phyloP scores from a whole-genome alignment of 345 rosid genomes.

The Syzygium oleosum region DNA sequence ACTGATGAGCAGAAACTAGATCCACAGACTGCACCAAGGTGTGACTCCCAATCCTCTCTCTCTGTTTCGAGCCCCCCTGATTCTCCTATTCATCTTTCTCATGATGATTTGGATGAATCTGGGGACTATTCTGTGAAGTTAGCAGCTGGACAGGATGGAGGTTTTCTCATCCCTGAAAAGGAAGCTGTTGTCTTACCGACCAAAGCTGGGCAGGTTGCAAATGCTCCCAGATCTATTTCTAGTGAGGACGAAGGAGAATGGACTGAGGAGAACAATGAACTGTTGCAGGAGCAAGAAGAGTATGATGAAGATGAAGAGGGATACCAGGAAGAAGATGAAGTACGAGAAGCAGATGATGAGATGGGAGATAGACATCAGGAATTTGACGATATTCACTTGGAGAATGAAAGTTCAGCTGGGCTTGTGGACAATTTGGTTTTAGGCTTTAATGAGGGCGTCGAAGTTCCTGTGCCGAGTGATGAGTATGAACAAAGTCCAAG shows the following conservation, averaged over 20 bases:
- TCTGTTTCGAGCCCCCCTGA: constrained; percentile 90
- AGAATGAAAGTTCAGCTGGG: constrained; percentile 42
- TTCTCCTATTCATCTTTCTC: constrained; percentile 87
- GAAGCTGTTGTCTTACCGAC: constrained; percentile 25
- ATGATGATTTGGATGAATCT: constrained; percentile 90
- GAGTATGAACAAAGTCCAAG: constrained; percentile 56
- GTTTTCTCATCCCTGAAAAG: constrained; percentile 22
- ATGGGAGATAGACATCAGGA: constrained; percentile 45
- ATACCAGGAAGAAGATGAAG: constrained; percentile 76
- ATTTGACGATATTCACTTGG: constrained; percentile 50
- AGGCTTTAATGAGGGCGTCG: constrained; percentile 87
- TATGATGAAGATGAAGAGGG: constrained; percentile 93
- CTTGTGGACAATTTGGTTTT: constrained; percentile 53
- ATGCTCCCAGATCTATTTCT: constrained; percentile 44
- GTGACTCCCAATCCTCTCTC: constrained; percentile 93
- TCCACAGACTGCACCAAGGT: constrained; percentile 36
- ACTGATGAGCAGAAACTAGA: constrained; percentile 35
- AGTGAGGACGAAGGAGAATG: constrained; percentile 85
- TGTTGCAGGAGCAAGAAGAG: constrained; percentile 84
- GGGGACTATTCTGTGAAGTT: constrained; percentile 48
- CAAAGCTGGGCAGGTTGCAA: constrained; percentile 36
- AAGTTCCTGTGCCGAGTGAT: constrained; percentile 73
- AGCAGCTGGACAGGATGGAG: constrained; percentile 36
- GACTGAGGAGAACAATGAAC: constrained; percentile 54
- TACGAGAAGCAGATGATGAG: constrained; percentile 60